Conservation (phyloP, 192 early-diverging fungal species). For the Dispira simplex region DNA sequence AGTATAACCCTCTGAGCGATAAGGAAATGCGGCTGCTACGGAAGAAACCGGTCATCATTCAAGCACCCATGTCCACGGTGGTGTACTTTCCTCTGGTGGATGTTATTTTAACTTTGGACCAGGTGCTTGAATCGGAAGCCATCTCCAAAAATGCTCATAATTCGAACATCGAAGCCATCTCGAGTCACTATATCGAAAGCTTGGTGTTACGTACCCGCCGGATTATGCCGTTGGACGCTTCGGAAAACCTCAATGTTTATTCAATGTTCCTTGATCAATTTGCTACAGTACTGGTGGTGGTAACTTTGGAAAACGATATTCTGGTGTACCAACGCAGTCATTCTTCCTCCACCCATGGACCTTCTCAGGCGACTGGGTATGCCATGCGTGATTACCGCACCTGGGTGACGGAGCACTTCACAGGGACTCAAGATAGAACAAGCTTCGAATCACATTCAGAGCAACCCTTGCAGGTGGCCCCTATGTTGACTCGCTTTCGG, state of each 20-base stretch:
- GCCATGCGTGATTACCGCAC: not conserved
- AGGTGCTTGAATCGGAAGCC: slow-evolving; percentile 1
- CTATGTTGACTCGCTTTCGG: slow-evolving; percentile 2
- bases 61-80: not conserved
- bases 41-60: not conserved
- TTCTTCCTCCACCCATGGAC: not conserved
- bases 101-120: not conserved
- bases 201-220: not conserved
- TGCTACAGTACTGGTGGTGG: not conserved
- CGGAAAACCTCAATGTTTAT: not conserved
- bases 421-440: too few relatives aligned
- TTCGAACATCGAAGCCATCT: not conserved
- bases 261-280: not conserved
- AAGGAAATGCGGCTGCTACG: not conserved
- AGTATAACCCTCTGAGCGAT: not conserved
- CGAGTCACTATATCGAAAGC: not conserved
- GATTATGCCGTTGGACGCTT: not conserved
- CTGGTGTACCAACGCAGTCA: slow-evolving; percentile 1
- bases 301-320: not conserved
- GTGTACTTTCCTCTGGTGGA: slow-evolving; percentile 3
- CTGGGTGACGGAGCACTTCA: not conserved
- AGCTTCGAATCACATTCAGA: too few relatives aligned
- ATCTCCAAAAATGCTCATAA: not conserved
- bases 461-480: not conserved
- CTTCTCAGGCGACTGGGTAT: not conserved